Conservation (phyloP, 2,329 filamentous ascomycete genomes). For the Acephala macrosclerotiorum region DNA sequence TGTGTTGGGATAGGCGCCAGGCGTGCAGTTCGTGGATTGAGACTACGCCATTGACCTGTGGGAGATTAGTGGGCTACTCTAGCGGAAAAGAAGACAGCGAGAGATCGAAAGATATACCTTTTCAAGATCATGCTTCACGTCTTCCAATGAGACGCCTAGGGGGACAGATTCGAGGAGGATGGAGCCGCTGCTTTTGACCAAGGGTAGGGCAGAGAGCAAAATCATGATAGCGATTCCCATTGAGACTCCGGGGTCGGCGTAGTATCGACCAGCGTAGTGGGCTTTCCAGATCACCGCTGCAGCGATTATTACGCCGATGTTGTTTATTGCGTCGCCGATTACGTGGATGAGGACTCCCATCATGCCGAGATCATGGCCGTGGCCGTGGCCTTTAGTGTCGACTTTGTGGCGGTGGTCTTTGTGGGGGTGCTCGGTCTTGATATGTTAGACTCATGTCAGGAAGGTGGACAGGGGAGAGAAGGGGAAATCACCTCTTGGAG, state of each 20-base stretch:
- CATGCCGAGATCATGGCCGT: conserved; percentile 70
- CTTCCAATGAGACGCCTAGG: conserved; percentile 61
- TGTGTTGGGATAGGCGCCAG: conserved; percentile 76
- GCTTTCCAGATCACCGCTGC: conserved; percentile 74
- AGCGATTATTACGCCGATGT: conserved; percentile 76
- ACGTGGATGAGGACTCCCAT: conserved; percentile 75
- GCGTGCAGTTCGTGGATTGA: conserved; percentile 77
- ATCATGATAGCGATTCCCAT: conserved; percentile 79
- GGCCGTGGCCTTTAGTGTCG: conserved; percentile 41
- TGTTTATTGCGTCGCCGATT: conserved; percentile 77
- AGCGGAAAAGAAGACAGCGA: too few species aligned
- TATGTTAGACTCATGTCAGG: neutral
- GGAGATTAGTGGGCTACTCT: too few species aligned
- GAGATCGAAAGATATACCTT: too few species aligned
- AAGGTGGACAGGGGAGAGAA: neutral
- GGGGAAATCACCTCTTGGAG: conserved; percentile 15
- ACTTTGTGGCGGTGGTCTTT: conserved; percentile 57
- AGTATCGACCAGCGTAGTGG: conserved; percentile 64
- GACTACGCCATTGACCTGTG: conserved; percentile 70
- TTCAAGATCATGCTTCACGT: conserved; percentile 74
- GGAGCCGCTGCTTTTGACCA: conserved; percentile 66
- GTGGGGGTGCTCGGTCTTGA: conserved; percentile 45
- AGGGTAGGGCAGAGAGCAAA: conserved; percentile 65
- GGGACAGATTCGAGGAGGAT: conserved; percentile 76
- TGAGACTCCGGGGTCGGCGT: conserved; percentile 74